These are phyloP conservation scores for Nevesoporus exiguus DNA, from an alignment of 768 basidiomycete genomes.

Conservation along the genomic window DNA sequence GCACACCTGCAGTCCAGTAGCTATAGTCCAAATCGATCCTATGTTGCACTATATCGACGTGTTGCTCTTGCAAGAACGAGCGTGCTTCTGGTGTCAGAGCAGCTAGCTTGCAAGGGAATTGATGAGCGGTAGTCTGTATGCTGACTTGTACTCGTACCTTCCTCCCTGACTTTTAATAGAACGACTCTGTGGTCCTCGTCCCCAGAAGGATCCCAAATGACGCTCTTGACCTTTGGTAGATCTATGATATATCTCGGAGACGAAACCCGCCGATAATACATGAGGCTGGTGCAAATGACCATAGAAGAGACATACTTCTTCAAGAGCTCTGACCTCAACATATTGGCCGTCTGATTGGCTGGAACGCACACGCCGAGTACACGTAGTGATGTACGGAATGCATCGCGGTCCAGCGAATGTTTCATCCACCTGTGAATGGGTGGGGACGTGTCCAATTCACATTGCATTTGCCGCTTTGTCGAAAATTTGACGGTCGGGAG, in stretches of 20 bases:
- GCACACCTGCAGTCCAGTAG: constrained; percentile 81
- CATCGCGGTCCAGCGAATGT: constrained; percentile 53
- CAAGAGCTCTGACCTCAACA: constrained; percentile 58
- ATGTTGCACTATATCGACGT: constrained; percentile 55
- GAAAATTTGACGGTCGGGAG: constrained; percentile 1
- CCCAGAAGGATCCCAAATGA: constrained; percentile 49
- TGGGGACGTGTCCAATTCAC: constrained; percentile 37
- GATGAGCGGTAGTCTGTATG: neutral
- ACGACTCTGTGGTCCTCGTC: constrained; percentile 58
- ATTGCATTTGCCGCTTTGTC: constrained; percentile 14
- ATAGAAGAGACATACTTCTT: constrained; percentile 45
- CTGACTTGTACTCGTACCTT: constrained; percentile 46
- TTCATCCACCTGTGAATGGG: constrained; percentile 51
- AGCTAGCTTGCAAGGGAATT: constrained; percentile 50
- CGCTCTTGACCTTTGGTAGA: constrained; percentile 62
- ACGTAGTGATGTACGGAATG: constrained; percentile 62
- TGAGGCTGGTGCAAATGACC: neutral
- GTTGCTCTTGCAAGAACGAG: constrained; percentile 53
- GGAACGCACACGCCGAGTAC: constrained; percentile 68
- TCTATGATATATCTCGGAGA: constrained; percentile 54
- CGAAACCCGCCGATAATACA: constrained; percentile 10
- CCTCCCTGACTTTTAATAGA: constrained; percentile 54
- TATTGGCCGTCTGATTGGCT: constrained; percentile 47
- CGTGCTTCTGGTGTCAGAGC: constrained; percentile 56
- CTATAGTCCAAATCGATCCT: constrained; percentile 70